Base-by-base conservation (phyloP, 305 asterid genomes). In the Striga hermonthica region DNA sequence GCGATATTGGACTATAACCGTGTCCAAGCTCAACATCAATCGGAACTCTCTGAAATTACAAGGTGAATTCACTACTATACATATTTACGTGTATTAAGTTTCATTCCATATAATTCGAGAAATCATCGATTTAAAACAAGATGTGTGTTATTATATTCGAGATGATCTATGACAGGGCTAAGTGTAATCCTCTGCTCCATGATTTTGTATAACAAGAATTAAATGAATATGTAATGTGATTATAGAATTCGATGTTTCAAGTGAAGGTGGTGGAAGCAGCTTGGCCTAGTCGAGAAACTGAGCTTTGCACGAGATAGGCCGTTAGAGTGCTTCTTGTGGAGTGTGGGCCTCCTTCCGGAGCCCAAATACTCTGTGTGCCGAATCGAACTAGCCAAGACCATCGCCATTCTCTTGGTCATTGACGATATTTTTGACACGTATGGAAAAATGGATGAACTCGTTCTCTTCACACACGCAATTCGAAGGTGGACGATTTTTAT, bases 391-490 rank as follows among this genome's bases (percentile, higher is more conserved):
- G 79, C 90, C 3, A 84, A 81, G 54, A 72, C 82, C 64, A 64
- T 77, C 5, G 72, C 81, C 43, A 70, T 74, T 63, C 58, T 79
- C 3, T 40, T 74, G 11, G 87, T 82, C 0, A 70, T 84, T 10
- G 90, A 82, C 34, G 90, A 81, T 54, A 75, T 81, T 10, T 81
- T 79, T 53, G 87, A 84, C 67, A 78, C 81, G 0, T 84, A 80
- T 13, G 90, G 90, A 9, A 63, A 77, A 62, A 73, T 78, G 77
- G 82, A 82, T 6, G 84, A 81, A 5, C 83, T 84, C n/a, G 12
- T 72, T 31, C 79, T 73, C 62, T 81, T 84, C 80, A 84, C 85
- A 0, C 35, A 75, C 7, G 90, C 86, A 3, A 78, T 77, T 43
- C 57, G 34, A 69, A 81, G 86, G 89, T 73, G 3, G 4, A n/a